Conservation (phyloP, 805 yeast species). For the Saturnispora silvae region DNA sequence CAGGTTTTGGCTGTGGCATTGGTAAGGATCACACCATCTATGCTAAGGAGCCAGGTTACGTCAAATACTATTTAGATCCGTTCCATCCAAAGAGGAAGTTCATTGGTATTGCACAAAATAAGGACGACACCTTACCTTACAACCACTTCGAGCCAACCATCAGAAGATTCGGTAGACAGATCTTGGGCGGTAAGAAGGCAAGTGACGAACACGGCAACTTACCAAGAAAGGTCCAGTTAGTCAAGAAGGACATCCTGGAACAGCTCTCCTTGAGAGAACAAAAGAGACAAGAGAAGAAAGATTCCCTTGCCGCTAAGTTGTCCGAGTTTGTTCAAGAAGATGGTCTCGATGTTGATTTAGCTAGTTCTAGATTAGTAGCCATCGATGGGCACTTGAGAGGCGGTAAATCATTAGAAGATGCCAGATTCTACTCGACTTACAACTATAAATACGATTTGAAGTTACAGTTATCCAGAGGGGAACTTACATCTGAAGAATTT, state of each 20-base stretch:
- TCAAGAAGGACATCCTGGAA: slow-evolving; percentile 40
- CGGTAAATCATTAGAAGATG: slow-evolving; percentile 48
- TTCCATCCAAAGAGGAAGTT: slow-evolving; percentile 90
- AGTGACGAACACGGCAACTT: slow-evolving; percentile 47
- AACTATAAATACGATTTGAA: slow-evolving; percentile 36
- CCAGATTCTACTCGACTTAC: slow-evolving; percentile 48
- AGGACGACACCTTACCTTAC: slow-evolving; percentile 61
- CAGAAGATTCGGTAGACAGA: slow-evolving; percentile 71
- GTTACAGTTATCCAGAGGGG: slow-evolving; percentile 30
- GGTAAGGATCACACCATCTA: slow-evolving; percentile 91
- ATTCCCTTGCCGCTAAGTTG: no score
- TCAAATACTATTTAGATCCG: slow-evolving; percentile 85
- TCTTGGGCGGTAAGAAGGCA: slow-evolving; percentile 43
- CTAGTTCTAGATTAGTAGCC: slow-evolving; percentile 42
- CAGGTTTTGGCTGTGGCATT: slow-evolving; percentile 84
- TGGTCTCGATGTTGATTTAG: slow-evolving; percentile 26
- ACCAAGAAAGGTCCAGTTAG: slow-evolving; percentile 57
- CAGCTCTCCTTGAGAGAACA: slow-evolving; percentile 31
- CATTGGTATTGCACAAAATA: slow-evolving; percentile 73
- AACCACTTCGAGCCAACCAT: slow-evolving; percentile 85
- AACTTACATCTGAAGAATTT: slow-evolving; percentile 24
- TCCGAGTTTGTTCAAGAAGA: slow-evolving; percentile 20
- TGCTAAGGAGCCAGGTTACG: slow-evolving; percentile 89
- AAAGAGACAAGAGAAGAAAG: slow-evolving; percentile 26
- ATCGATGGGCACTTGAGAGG: slow-evolving; percentile 45